Base-by-base conservation (phyloP, 495 filamentous ascomycete species). In the Haplographium delicatum region DNA sequence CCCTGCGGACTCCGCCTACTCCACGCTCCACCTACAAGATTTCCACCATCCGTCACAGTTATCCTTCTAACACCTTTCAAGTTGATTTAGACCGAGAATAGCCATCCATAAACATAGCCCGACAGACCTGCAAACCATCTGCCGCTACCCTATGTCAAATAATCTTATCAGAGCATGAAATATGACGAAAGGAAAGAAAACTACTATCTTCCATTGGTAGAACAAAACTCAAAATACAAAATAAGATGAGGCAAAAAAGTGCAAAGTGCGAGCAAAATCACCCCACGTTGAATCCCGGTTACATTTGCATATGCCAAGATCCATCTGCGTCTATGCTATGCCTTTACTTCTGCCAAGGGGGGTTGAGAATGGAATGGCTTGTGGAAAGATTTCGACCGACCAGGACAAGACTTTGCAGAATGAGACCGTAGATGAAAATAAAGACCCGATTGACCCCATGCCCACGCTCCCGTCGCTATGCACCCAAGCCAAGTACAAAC, bases 391-490 rank as follows among this genome's bases (percentile, higher is more conserved):
- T 41, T 41, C 20, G 39, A 25, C 39, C 20, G 23, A 26, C 19
- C 22, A 11, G 28, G 5, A 43, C 20, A 19, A 25, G 39, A 25
- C n/a, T 60, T 19, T 19, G 59, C 59, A 59, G 47, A 51, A 66
- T 61, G 53, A 68, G 57, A 69, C 57, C 57, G 68, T 63, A 68
- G 66, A 65, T 68, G 66, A 68, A 61, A 73, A 25, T 35, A 66
- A 72, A 72, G 72, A 74, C 75, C 72, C 69, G 72, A 72, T 72
- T 76, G 62, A 76, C 74, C 75, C 77, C 70, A 71, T 71, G 72
- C 73, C 75, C 76, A 39, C 50, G 51, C 56, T 77, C 76, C 76
- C 67, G 75, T 73, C 79, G 76, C 72, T 79, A 73, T 74, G 72
- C 74, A 74, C 74, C 69, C 19, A 66, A 69, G 35, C 18, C 50